Evolutionary conservation across 305 asterid genomes (phyloP).

Genomic region (Andrographis paniculata): DNA sequence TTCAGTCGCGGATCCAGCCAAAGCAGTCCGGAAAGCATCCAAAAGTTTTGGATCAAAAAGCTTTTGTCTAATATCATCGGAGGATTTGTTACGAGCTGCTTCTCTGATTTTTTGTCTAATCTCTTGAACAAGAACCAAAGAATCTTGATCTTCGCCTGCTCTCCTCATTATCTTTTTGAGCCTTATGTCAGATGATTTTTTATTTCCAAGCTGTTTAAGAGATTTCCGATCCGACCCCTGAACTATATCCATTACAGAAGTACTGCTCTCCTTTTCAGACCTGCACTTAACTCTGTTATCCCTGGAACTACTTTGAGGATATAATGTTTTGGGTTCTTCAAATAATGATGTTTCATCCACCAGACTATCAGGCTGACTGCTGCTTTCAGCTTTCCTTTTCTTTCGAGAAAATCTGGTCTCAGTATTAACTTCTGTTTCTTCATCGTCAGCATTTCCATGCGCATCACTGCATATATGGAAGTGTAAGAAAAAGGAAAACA

Average conservation of each 20-base stretch:
- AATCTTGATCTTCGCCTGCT: conserved; percentile 58
- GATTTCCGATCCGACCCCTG: conserved; percentile 48
- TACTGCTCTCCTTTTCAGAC: conserved; percentile 28
- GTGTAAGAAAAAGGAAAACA: conserved; percentile 11
- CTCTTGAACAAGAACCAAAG: conserved; percentile 60
- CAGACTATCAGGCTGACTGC: conserved; percentile 22
- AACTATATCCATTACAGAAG: conserved; percentile 63
- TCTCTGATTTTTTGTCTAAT: conserved; percentile 79
- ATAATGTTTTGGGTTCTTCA: conserved; percentile 26
- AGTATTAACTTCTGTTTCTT: conserved; percentile 35
- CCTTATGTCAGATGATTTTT: conserved; percentile 33
- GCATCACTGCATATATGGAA: conserved; percentile 19
- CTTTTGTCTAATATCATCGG: conserved; percentile 54
- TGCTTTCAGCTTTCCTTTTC: conserved; percentile 52
- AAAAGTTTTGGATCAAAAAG: conserved; percentile 81
- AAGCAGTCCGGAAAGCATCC: conserved; percentile 89
- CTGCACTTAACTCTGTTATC: conserved; percentile 27
- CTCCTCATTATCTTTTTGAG: conserved; percentile 93
- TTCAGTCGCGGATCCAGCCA: conserved; percentile 68
- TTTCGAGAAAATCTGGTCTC: conserved; percentile 34
- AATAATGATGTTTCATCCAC: conserved; percentile 29
- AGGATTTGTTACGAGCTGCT: conserved; percentile 74
- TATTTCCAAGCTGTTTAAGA: conserved; percentile 29
- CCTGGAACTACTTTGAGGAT: conserved; percentile 19
- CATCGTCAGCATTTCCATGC: conserved; percentile 42